phyloP scores from a whole-genome alignment of 176 grass and related monocot genomes.

The Paspalum vaginatum region DNA sequence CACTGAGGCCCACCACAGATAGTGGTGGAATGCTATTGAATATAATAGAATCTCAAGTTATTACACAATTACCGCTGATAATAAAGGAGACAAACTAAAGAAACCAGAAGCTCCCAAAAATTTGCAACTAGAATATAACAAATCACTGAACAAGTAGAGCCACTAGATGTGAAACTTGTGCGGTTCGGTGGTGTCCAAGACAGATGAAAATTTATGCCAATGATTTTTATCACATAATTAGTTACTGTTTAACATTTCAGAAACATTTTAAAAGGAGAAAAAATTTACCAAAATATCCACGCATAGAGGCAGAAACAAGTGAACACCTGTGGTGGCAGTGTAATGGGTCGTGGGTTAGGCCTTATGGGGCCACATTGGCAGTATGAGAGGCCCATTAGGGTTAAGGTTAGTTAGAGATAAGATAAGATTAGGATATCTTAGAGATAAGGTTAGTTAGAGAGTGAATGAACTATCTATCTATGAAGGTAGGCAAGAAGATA shows the following conservation, averaged over 20 bases:
- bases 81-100: not conserved
- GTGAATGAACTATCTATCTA: too few species aligned
- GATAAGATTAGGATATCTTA: too few species aligned
- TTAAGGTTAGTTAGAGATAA: too few species aligned
- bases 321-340: not conserved
- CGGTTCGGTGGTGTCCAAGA: not conserved
- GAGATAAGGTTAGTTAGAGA: too few species aligned
- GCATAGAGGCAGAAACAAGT: not conserved
- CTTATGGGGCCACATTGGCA: too few species aligned
- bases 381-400: too few species aligned
- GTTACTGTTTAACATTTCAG: not conserved
- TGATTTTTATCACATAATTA: not conserved
- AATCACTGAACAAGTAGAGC: not conserved
- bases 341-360: too few species aligned
- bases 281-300: not conserved
- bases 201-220: not conserved
- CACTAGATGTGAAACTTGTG: not conserved
- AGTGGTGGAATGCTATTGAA: slow-evolving; percentile 79
- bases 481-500: too few species aligned
- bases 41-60: slow-evolving; percentile 29
- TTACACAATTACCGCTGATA: not conserved
- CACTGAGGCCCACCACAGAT: slow-evolving; percentile 82
- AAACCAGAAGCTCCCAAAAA: not conserved
- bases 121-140: not conserved
- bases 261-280: not conserved